Base-by-base conservation (phyloP, 2,329 filamentous ascomycete genomes). In the Cordyceps pruinosa region DNA sequence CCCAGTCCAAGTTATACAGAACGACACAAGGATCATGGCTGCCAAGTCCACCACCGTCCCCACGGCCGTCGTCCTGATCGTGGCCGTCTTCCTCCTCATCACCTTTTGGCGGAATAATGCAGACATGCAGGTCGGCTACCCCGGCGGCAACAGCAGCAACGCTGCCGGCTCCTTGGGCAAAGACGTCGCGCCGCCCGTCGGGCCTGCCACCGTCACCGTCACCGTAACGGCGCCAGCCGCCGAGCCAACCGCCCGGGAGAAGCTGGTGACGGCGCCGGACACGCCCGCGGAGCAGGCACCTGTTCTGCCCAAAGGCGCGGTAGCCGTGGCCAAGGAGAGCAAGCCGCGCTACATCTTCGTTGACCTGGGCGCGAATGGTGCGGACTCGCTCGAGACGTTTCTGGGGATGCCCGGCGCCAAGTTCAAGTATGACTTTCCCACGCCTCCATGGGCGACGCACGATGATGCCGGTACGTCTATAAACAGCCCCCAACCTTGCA, bases 311-410 rank as follows among this genome's bases (percentile, higher is more conserved):
- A 41, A 41, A 6, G 19, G 21, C 3, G 21, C 19, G 5, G 41
- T 17, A 30, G 3, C 19, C 19, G 12, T 19, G 26, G 3, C 17
- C 23, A 34, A 42, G 35, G 12, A 19, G 5, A 19, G 37, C 37
- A 58, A 23, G 25, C 56, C 39, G 5, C 56, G 56, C 2, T 58
- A 53, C 26, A 53, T 58, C 19, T 58, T 58, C 17, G 48, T 58
- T 30, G 56, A 58, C 25, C 32, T 58, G 5, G 56, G 56, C n/a
- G 56, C 56, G 39, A 58, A 58, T 32, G 23, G 48, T 28, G 56
- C 48, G 9, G 56, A 58, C 48, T 58, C 56, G 30, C 47, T 58
- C 19, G 56, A 58, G 41, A 28, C 56, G 15, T 58, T 58, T 41
- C 48, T 58, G 37, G 45, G 53, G 34, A 26, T 39, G 13, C 37